Evolutionary conservation across 179 eudicot genomes (phyloP), one percentile per base, ranked within the genome.

Genomic region (Beta lomatogona): DNA sequence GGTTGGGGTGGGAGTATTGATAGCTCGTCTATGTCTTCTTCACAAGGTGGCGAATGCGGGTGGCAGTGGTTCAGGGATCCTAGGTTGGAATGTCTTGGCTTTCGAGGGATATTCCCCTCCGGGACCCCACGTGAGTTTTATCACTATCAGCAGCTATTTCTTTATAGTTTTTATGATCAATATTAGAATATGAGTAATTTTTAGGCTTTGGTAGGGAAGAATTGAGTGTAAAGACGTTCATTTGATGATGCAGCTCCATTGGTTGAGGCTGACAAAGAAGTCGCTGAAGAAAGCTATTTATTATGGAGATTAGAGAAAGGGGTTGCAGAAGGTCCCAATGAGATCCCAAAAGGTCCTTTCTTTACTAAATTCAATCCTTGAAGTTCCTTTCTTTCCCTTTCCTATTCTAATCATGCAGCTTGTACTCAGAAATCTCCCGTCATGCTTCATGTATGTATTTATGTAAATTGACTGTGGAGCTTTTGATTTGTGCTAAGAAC

Each of bases 1-100:
- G 99, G 98, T 41, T 92, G 89, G 90, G 99, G 98, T 45, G 94
- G 93, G 57, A 82, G 79, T 50, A 83, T 90, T 77, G 97, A 94
- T 82, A 80, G 25, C 25, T 60, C 93, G 48, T 96, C 93, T 25
- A 81, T 80, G 65, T 91, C 95, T 79, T 85, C 97, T 82, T 75
- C 97, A 72, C 88, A 64, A 52, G 96, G 94, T 66, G 82, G 81
- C 84, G 86, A 69, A 53, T 45, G 28, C 59, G 99, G 99, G 60
- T 94, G 97, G 98, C 89, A 88, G 57, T 94, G 99, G 99, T 84
- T 88, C 80, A 90, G 88, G 77, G 99, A 96, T 88, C 98, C 98
- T 21, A 88, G 98, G 84, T 86, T 92, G 82, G 88, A 89, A 71
- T 90, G 95, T 86, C 98, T 96, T 73, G 99, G 99, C 67, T 94